Evolutionary conservation across 192 early-diverging fungal species (phyloP), one percentile per base, ranked within the genome.

Genomic region (Backusella tarrabulga): DNA sequence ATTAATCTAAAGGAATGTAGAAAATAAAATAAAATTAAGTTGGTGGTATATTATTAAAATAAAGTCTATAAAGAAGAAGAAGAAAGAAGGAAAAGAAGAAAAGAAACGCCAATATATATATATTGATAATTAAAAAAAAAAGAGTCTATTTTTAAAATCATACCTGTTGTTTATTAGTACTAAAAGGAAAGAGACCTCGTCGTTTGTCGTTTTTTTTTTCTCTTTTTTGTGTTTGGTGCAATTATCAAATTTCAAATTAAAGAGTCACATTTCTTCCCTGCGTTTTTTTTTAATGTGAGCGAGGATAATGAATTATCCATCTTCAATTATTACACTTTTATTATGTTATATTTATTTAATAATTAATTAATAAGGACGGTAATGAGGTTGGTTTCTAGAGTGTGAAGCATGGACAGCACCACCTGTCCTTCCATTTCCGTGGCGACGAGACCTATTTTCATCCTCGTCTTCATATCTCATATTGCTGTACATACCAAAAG

Each of bases 331-430:
- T 56, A 56, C 4, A 4, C 14, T 8, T 60, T 26, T 60, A 32
- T 32, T 32, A 32, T 32, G 3, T 32, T 32, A 26, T 63, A 26
- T 29, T 67, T 35, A 68, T 56, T 52, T 50, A 38, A 34, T 23
- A 35, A 17, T 36, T 29, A 17, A 12, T 77, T 35, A 79, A 76
- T 86, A 86, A 12, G 85, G 85, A 60, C 81, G 83, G 56, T 86
- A 83, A 46, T 81, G 82, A 67, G 74, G 75, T 54, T 76, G 77
- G 17, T 81, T 83, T 15, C 82, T 79, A 29, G 81, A 79, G 7
- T 77, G 78, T n/a, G 81, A 80, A 21, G 79, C 81, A 76, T 86
- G 77, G 42, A 86, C 56, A 14, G 85, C 79, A 12, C 83, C 82
- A 29, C 80, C 71, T 38, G 71, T 73, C 17, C 82, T 78, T 17